Evolutionary conservation across 352 stramenopile species (phyloP).

Genomic region (Globisporangium solare): DNA sequence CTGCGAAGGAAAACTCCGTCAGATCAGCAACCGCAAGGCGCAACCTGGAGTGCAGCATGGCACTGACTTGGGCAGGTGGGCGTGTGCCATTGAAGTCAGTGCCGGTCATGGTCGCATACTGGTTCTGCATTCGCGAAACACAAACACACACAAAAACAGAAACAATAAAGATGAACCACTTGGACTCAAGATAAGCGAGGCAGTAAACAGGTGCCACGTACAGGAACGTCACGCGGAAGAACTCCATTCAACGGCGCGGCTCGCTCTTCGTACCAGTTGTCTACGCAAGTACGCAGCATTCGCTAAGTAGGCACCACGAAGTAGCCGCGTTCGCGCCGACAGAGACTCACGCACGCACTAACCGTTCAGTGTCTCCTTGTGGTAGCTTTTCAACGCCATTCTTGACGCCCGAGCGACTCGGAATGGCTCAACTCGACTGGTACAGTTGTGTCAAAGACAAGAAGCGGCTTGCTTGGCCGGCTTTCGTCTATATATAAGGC

Average conservation of each 20-base stretch:
- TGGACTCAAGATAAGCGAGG: not conserved
- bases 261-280: conserved; percentile 85
- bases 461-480: not conserved
- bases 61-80: conserved; percentile 22
- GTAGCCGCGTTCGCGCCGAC: not conserved
- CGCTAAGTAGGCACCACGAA: not conserved
- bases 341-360: not conserved
- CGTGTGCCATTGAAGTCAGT: conserved; percentile 46
- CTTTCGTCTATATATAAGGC: not conserved
- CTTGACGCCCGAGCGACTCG: not conserved
- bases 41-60: too few relatives aligned
- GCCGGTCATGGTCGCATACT: conserved; percentile 51
- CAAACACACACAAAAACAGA: too few relatives aligned
- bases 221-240: conserved; percentile 52
- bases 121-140: conserved; percentile 30
- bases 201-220: conserved; percentile 14
- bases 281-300: conserved; percentile 24
- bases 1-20: conserved; percentile 14
- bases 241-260: conserved; percentile 54
- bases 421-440: not conserved
- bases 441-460: not conserved
- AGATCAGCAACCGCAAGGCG: not conserved
- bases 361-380: conserved; percentile 76
- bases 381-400: conserved; percentile 80
- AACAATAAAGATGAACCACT: not conserved